Base-by-base conservation (phyloP, 148 eudicot genomes). In the Drosera capensis region DNA sequence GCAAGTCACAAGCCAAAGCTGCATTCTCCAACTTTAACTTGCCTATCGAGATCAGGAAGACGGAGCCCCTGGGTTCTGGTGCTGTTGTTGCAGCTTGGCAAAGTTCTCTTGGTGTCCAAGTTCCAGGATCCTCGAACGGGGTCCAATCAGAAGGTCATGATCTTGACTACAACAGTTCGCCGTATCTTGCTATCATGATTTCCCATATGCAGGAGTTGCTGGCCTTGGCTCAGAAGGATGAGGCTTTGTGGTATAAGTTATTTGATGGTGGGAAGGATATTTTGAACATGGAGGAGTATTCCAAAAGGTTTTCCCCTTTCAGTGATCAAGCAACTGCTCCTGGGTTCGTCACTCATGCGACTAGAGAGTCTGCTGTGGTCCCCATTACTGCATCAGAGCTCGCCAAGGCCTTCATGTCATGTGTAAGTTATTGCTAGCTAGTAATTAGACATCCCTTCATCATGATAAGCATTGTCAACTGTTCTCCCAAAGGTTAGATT, bases 201-300 rank as follows among this genome's bases (percentile, higher is more conserved):
- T 59, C 60, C 40, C 90, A 86, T 6, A 77, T 83, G 83, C 83
- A 77, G 48, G 94, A 83, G 57, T 39, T 80, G 52, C 20, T 83
- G 13, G 72, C 68, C 59, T 50, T 88, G 62, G 77, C 73, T 45
- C 69, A 74, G 51, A 34, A 40, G 15, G 79, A 83, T 58, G 48
- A 47, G 57, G 69, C 86, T 21, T 60, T 88, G 20, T 88, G 96
- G 94, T 47, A 65, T 12, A 64, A 53, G 38, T 62, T 56, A 55
- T 25, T 58, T 29, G 78, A 64, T 46, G 83, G 79, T 39, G 70
- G 52, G 13, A 69, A 60, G 34, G 86, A 88, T 51, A 18, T 30
- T 9, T 38, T 88, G 22, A 77, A 83, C 41, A 34, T 57, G 24
- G 83, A 82, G 2, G 94, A 74, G 56, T 87, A 82, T 57, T 25